Conservation (phyloP, 768 basidiomycete genomes). For the Nevesoporus exiguus region DNA sequence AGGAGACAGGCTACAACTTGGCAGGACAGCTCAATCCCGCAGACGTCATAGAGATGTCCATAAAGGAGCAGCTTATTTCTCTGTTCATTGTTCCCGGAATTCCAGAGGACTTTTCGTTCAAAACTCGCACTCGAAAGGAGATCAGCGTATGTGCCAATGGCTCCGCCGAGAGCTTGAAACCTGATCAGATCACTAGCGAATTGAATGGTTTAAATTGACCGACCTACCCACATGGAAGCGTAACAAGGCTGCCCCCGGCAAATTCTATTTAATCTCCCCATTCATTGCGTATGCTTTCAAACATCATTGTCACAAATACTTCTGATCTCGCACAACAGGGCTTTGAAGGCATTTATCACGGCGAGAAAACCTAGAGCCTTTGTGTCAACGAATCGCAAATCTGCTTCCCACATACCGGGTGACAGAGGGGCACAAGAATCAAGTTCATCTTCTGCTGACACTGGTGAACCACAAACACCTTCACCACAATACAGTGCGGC, state of each 20-base stretch:
- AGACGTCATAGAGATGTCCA: constrained; percentile 78
- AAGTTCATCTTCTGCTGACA: constrained; percentile 64
- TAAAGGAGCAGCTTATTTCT: constrained; percentile 88
- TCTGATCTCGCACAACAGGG: constrained; percentile 14
- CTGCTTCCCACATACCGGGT: constrained; percentile 19
- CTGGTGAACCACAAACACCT: constrained; percentile 59
- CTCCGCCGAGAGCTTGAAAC: constrained; percentile 2
- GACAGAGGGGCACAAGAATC: constrained; percentile 51
- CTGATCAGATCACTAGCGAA: constrained; percentile 59
- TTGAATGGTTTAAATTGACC: constrained; percentile 89
- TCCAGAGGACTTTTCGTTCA: constrained; percentile 83
- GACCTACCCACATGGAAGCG: constrained; percentile 94
- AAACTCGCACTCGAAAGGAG: constrained; percentile 95
- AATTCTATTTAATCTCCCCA: constrained; percentile 93
- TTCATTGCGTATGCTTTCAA: constrained; percentile 70
- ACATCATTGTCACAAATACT: not conserved
- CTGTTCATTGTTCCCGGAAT: constrained; percentile 88
- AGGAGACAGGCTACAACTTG: constrained; percentile 95
- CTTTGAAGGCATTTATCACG: constrained; percentile 63
- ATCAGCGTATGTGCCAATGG: constrained; percentile 70
- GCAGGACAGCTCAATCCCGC: constrained; percentile 59
- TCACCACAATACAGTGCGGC: constrained; percentile 55
- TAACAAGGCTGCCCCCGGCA: constrained; percentile 63
- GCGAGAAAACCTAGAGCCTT: constrained; percentile 53
- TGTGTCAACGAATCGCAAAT: constrained; percentile 36